Percentiles rank a stretch among this genome's conserved stretches.
phyloP scores from a whole-genome alignment of 164 flowering plant genomes.

The Annona squamosa region DNA sequence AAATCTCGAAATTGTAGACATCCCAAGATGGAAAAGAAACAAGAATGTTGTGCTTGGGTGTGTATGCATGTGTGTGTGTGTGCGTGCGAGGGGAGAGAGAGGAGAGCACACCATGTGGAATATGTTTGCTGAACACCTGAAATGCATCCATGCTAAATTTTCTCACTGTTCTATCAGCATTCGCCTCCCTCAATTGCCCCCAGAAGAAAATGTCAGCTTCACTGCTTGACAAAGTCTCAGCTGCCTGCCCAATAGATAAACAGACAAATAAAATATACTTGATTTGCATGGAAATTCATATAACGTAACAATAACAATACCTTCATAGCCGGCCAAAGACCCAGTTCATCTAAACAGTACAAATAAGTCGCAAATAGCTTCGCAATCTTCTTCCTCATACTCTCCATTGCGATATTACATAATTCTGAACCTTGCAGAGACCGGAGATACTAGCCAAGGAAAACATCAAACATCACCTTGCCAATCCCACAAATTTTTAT shows the following conservation, averaged over 20 bases:
- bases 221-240: constrained; percentile 32
- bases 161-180: constrained; percentile 32
- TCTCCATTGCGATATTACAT: constrained; percentile 19
- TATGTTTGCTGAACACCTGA: constrained; percentile 20
- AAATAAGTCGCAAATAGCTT: constrained; percentile 31
- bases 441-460: constrained; percentile 31
- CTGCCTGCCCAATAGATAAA: constrained; percentile 41
- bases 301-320: constrained; percentile 21
- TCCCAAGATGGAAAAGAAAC: background rate
- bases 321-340: constrained; percentile 68
- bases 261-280: no score
- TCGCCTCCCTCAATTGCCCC: constrained; percentile 27
- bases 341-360: constrained; percentile 67
- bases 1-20: background rate
- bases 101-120: constrained; percentile 42
- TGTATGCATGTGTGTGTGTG: no score
- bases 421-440: constrained; percentile 22
- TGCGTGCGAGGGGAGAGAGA: background rate
- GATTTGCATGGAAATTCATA: background rate
- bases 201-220: constrained; percentile 34
- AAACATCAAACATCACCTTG: background rate
- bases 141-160: constrained; percentile 42
- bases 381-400: constrained; percentile 30
- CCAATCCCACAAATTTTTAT: background rate
- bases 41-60: background rate